Evolutionary conservation across 2,329 filamentous ascomycete genomes (phyloP).

Genomic region (Hirsutella rhossiliensis): DNA sequence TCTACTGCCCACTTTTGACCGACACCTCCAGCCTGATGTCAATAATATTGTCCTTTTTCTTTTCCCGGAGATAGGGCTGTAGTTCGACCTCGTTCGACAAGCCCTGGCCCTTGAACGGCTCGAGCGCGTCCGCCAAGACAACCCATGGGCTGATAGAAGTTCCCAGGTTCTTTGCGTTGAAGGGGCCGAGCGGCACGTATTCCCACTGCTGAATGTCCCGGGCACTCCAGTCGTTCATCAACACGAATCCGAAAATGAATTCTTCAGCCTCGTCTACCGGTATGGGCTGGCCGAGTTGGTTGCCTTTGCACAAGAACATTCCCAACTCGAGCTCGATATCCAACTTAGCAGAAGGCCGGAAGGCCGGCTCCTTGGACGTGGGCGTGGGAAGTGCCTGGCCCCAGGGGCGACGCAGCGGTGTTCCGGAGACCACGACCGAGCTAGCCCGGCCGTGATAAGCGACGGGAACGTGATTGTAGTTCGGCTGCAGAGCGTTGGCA

Average conservation of each 20-base stretch:
- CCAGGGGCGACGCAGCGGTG: constrained; percentile 56
- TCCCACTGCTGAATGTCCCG: constrained; percentile 51
- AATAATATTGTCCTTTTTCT: constrained; percentile 20
- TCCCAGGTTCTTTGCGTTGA: constrained; percentile 49
- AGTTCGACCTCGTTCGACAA: constrained; percentile 21
- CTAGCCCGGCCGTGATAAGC: constrained; percentile 72
- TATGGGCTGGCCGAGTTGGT: constrained; percentile 53
- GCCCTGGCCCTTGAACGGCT: constrained; percentile 12
- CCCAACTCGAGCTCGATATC: constrained; percentile 74
- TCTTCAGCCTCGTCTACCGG: constrained; percentile 53
- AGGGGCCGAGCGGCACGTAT: constrained; percentile 49
- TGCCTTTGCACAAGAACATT: constrained; percentile 58
- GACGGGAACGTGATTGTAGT: constrained; percentile 70
- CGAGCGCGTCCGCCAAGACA: constrained; percentile 47
- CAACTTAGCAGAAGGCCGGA: constrained; percentile 25
- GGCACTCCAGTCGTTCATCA: constrained; percentile 54
- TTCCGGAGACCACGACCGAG: constrained; percentile 63
- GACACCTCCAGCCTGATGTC: constrained; percentile 25
- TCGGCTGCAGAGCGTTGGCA: constrained; percentile 66
- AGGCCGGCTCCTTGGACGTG: constrained; percentile 29
- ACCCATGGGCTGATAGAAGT: constrained; percentile 53
- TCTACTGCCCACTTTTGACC: constrained; percentile 21
- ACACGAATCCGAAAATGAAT: constrained; percentile 56
- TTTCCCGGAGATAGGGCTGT: constrained; percentile 43
- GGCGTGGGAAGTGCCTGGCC: constrained; percentile 62